Conservation (phyloP, 495 filamentous ascomycete genomes). For the Penicillium odoratum region DNA sequence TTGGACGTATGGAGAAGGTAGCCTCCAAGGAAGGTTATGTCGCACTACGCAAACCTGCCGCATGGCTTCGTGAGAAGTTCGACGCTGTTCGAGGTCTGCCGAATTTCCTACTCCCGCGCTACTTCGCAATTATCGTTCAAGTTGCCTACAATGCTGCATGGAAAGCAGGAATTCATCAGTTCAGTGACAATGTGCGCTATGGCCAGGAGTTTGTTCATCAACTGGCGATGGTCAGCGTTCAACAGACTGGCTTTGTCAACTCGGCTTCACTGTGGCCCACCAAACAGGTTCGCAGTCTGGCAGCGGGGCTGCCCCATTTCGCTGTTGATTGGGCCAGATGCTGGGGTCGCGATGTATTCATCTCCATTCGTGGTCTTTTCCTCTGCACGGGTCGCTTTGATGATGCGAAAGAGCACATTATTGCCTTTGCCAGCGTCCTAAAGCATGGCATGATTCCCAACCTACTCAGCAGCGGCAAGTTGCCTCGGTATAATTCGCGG, state of each 20-base stretch:
- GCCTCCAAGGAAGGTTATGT: conserved; percentile 59
- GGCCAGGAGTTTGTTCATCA: conserved; percentile 85
- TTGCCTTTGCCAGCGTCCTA: conserved; percentile 92
- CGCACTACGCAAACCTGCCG: conserved; percentile 60
- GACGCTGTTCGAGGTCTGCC: conserved; percentile 80
- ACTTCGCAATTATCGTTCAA: conserved; percentile 86
- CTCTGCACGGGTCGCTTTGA: conserved; percentile 84
- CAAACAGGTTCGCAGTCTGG: conserved; percentile 80
- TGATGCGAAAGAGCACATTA: conserved; percentile 90
- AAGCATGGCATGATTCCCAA: conserved; percentile 99
- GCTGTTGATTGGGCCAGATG: conserved; percentile 90
- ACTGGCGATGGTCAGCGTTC: conserved; percentile 83
- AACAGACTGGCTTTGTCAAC: conserved; percentile 83
- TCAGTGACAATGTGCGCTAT: conserved; percentile 70
- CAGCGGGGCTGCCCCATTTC: conserved; percentile 95
- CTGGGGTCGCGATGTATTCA: conserved; percentile 97
- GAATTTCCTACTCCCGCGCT: conserved; percentile 85
- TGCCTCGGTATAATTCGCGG: conserved; percentile 94
- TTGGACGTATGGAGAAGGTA: conserved; percentile 72
- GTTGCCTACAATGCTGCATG: conserved; percentile 83
- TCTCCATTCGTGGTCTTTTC: conserved; percentile 86
- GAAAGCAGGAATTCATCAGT: conserved; percentile 73
- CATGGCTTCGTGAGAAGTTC: conserved; percentile 82
- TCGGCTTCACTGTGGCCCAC: conserved; percentile 88
- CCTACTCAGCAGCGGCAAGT: conserved; percentile 77